These are phyloP conservation scores for Obelidium mucronatum DNA, from an alignment of 192 early-diverging fungal genomes.

Conservation along the genomic window DNA sequence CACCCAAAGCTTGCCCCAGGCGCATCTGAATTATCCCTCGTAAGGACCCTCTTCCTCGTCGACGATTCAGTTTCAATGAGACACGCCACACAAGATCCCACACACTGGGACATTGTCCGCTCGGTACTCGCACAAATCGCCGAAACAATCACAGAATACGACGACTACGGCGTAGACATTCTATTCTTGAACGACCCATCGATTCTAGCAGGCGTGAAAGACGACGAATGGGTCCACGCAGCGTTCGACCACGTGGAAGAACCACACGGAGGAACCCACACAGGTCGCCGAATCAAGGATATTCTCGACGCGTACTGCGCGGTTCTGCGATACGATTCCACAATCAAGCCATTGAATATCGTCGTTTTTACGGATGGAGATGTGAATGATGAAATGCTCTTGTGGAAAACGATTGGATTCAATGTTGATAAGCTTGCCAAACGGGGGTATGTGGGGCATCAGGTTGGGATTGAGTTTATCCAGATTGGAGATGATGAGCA, in stretches of 20 bases:
- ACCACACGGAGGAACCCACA: slow-evolving; percentile 13
- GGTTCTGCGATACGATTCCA: slow-evolving; percentile 8
- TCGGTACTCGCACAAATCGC: neutral
- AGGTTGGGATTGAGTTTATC: slow-evolving; percentile 26
- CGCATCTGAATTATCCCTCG: neutral
- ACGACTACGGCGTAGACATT: slow-evolving; percentile 5
- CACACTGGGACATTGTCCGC: slow-evolving; percentile 12
- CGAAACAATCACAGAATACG: neutral
- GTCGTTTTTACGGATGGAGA: slow-evolving; percentile 30
- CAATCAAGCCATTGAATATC: slow-evolving; percentile 3
- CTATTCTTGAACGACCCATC: slow-evolving; percentile 10
- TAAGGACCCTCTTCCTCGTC: slow-evolving; percentile 19
- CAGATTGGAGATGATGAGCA: slow-evolving; percentile 24
- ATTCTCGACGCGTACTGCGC: slow-evolving; percentile 22
- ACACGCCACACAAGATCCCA: neutral
- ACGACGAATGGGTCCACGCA: neutral
- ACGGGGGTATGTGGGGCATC: slow-evolving; percentile 19
- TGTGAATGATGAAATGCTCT: neutral
- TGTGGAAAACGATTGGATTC: slow-evolving; percentile 3
- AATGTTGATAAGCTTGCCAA: neutral
- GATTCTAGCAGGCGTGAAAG: neutral
- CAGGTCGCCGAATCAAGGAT: neutral
- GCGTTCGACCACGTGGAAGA: slow-evolving; percentile 6
- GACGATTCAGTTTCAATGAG: slow-evolving; percentile 13
- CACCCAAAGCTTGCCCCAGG: neutral